A percentile compares a stretch with the other conserved stretches of the same genome.
Conservation (phyloP, 768 basidiomycete species). For the Thelephora aurantiotincta region DNA sequence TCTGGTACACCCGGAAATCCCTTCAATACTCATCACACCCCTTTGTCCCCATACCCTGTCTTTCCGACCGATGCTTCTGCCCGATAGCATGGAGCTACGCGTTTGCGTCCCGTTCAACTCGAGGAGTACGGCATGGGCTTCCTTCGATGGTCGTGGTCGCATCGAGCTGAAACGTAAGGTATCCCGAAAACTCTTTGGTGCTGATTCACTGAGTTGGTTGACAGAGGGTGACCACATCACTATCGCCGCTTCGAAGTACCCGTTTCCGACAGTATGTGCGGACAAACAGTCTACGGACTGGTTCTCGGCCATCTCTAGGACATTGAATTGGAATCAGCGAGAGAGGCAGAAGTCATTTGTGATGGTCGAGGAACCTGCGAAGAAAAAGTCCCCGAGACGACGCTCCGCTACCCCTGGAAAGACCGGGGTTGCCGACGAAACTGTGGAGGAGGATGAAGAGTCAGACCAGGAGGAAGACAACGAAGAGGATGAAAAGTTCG, state of each 20-base stretch:
- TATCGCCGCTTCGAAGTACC: constrained; percentile 91
- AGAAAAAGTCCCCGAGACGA: constrained; percentile 11
- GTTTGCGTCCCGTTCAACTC: constrained; percentile 99
- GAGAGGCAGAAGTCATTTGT: constrained; percentile 98
- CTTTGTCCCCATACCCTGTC: constrained; percentile 98
- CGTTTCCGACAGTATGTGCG: constrained; percentile 96
- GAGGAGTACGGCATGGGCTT: constrained; percentile 96
- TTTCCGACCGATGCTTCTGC: constrained; percentile 96
- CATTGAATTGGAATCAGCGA: constrained; percentile 97
- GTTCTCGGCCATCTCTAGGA: constrained; percentile 95
- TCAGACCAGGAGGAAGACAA: constrained; percentile 26
- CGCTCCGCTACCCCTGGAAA: constrained; percentile 3
- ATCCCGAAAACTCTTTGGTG: not conserved
- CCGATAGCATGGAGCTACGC: constrained; percentile 95
- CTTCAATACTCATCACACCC: constrained; percentile 89
- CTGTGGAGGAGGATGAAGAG: constrained; percentile 28
- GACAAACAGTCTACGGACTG: constrained; percentile 97
- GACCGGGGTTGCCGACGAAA: constrained; percentile 1
- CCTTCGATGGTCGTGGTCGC: constrained; percentile 93
- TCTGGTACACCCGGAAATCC: constrained; percentile 94
- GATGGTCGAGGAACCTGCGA: constrained; percentile 68
- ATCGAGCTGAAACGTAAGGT: constrained; percentile 86
- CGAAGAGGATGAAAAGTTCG: constrained; percentile 67
- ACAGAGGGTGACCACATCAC: constrained; percentile 99
- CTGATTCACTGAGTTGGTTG: constrained; percentile 4